Evolutionary conservation across 306 rosid genomes (phyloP).

Genomic region (Cucurbita maxima): DNA sequence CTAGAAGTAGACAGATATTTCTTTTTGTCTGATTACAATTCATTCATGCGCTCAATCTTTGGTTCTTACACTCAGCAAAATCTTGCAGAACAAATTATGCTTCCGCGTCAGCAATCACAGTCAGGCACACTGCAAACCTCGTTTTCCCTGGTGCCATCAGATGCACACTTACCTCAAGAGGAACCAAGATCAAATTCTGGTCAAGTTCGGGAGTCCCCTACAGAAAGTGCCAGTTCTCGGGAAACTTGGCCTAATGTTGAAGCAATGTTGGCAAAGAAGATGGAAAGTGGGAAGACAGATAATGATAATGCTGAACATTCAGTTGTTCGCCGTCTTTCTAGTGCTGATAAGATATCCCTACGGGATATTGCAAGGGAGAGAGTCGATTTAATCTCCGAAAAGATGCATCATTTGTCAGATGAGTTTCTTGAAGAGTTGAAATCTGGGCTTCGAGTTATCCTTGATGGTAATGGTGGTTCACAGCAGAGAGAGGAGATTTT

Average conservation of each 20-base stretch:
- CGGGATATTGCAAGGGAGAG: constrained; percentile 78
- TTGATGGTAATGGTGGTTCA: constrained; percentile 79
- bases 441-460: constrained; percentile 58
- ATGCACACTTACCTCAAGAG: constrained; percentile 62
- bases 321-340: constrained; percentile 55
- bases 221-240: constrained; percentile 87
- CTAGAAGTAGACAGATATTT: background rate
- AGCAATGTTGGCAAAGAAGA: constrained; percentile 50
- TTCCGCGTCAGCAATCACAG: constrained; percentile 77
- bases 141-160: constrained; percentile 58
- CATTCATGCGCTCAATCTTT: constrained; percentile 41
- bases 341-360: constrained; percentile 67
- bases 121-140: constrained; percentile 62
- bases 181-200: constrained; percentile 67
- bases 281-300: constrained; percentile 63
- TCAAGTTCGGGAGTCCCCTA: constrained; percentile 61
- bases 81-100: constrained; percentile 41
- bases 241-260: constrained; percentile 79
- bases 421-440: constrained; percentile 74
- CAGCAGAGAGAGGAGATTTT: constrained; percentile 84
- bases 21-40: background rate
- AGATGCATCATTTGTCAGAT: constrained; percentile 64
- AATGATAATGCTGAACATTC: constrained; percentile 66
- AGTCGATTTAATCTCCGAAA: constrained; percentile 65
- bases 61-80: constrained; percentile 39